A percentile compares a stretch with the other conserved stretches of the same genome.
These are phyloP conservation scores for Mucor velutinosus DNA, from an alignment of 371 early-diverging fungal species.

Conservation along the genomic window DNA sequence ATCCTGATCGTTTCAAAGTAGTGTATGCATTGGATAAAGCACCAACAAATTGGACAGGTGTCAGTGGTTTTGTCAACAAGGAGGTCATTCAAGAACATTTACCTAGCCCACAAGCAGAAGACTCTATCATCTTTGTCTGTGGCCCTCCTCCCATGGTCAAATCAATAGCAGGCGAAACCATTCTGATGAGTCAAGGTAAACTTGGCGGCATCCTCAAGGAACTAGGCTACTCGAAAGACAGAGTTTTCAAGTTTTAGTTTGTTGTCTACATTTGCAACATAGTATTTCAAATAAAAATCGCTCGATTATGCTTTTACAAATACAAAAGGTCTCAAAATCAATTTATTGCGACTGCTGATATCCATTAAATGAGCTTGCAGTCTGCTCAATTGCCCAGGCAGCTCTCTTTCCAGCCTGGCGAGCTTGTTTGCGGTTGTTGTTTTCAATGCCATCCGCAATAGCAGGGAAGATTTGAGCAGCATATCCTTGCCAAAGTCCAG, in stretches of 20 bases:
- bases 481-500: slow-evolving; percentile 58
- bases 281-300: too few species aligned
- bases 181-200: slow-evolving; percentile 84
- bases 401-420: slow-evolving; percentile 33
- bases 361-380: neutral
- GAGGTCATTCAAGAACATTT: slow-evolving; percentile 69
- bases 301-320: neutral
- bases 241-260: slow-evolving; percentile 90
- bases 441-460: slow-evolving; percentile 51
- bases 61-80: slow-evolving; percentile 73
- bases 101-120: slow-evolving; percentile 59
- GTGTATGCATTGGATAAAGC: slow-evolving; percentile 80
- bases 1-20: slow-evolving; percentile 83
- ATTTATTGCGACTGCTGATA: neutral
- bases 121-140: slow-evolving; percentile 82
- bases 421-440: slow-evolving; percentile 24
- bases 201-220: slow-evolving; percentile 80
- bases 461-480: slow-evolving; percentile 54
- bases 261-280: neutral
- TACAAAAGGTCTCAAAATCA: neutral
- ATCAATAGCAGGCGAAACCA: slow-evolving; percentile 81
- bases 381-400: slow-evolving; percentile 20
- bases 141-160: slow-evolving; percentile 87
- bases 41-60: slow-evolving; percentile 64
- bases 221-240: slow-evolving; percentile 73